Percentiles rank a stretch among this genome's conserved stretches.
Conservation (phyloP, 1,139 yeast genomes). For the Scheffersomyces titani region DNA sequence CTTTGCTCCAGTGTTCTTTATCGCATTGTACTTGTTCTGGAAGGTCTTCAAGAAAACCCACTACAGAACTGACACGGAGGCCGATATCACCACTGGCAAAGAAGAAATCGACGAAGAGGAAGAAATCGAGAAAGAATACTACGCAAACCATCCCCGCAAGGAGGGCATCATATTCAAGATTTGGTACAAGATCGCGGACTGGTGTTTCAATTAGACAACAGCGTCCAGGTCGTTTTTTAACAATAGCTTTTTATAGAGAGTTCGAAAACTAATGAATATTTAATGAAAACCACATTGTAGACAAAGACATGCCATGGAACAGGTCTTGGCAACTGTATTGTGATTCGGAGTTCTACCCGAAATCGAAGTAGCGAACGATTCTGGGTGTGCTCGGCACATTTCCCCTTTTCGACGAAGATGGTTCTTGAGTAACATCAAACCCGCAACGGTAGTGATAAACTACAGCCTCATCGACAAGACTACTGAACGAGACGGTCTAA, state of each 20-base stretch:
- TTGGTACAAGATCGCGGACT: slow-evolving; percentile 17
- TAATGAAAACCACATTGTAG: neutral
- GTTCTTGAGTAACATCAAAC: no score
- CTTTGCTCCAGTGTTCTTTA: slow-evolving; percentile 39
- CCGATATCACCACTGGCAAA: slow-evolving; percentile 40
- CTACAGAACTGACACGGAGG: slow-evolving; percentile 30
- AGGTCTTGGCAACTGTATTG: neutral
- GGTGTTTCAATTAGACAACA: slow-evolving; percentile 15
- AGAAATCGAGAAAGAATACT: slow-evolving; percentile 21
- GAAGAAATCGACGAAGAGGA: slow-evolving; percentile 38
- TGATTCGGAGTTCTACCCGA: neutral
- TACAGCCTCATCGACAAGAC: no score
- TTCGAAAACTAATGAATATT: neutral
- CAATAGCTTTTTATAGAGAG: neutral
- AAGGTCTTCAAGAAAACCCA: slow-evolving; percentile 35
- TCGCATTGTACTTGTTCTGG: slow-evolving; percentile 32
- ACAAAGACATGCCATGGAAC: neutral
- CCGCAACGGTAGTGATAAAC: no score
- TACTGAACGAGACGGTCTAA: no score
- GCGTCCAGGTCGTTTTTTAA: neutral
- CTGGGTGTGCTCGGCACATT: neutral
- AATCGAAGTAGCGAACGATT: neutral
- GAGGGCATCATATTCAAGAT: slow-evolving; percentile 21
- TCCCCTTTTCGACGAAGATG: no score
- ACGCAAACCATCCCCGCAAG: slow-evolving; percentile 18